Evolutionary conservation across 78 protist species (phyloP), one percentile per base, ranked within the genome.

Genomic region (Acrasis kona): DNA sequence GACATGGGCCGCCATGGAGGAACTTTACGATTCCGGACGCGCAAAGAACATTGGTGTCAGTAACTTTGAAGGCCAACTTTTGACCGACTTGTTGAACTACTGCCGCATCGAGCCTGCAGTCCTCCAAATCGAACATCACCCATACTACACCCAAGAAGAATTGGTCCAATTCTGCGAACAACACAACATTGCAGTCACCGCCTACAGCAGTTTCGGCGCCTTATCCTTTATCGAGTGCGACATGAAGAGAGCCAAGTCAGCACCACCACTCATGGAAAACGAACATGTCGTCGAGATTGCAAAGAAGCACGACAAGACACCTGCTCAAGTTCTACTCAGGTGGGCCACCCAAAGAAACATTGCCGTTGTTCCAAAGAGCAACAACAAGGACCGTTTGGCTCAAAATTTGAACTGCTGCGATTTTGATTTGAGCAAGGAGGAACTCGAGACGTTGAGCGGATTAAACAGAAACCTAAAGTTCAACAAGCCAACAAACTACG

Each of bases 1-100:
- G 19, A 89, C 93, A 3, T 89, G 93, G 93, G 41, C 3, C 10
- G 93, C 75, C 36, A 89, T 89, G 93, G 93, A 89, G 67, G 79
- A 41, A 29, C 66, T 88, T 38, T 77, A 78, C 9, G 81, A 76
- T 2, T 84, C 12, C 4, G 91, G 89, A 5, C 77, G 81, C 4
- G 88, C 70, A 12, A 35, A 37, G 8, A 34, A 68, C 7, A 84
- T 84, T 8, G 92, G 92, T 39, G 70, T 87, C 7, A 38, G 79
- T 29, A 87, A 87, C 74, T 69, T 77, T 37, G 77, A 57, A 38
- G 69, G 30, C 30, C 78, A 64, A 39, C 4, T 30, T 27, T 19
- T 89, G 12, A 3, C 7, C 28, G 85, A 82, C n/a, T 6, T 89
- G 6, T n/a, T 84, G n/a, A 3, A 37, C 9, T 77, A 83, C 34